Evolutionary conservation across 106 monocot genomes (phyloP).

Genomic region (Dendrobium huoshanense): DNA sequence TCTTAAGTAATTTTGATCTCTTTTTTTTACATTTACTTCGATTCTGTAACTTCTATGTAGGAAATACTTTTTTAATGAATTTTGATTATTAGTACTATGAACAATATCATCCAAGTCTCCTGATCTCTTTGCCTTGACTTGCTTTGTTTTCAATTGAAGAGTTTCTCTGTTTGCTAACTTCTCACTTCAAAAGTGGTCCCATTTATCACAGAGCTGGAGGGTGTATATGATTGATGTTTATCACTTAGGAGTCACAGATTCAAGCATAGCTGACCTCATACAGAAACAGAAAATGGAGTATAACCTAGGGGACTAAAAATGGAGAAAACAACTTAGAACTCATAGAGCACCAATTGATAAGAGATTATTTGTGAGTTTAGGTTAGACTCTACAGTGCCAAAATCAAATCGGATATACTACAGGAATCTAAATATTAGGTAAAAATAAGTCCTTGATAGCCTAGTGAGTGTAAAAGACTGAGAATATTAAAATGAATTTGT

Average conservation of each 20-base stretch:
- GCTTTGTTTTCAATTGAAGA: neutral
- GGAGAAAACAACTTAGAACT: neutral
- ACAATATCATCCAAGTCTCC: conserved; percentile 1
- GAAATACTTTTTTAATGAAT: neutral
- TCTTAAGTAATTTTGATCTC: neutral
- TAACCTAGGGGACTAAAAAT: neutral
- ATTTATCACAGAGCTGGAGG: neutral
- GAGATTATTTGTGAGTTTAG: neutral
- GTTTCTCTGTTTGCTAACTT: neutral
- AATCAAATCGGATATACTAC: too few species aligned
- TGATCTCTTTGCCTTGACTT: neutral
- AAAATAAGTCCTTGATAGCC: neutral
- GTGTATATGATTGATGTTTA: neutral
- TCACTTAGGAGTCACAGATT: neutral
- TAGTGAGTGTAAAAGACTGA: neutral
- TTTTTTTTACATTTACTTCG: neutral
- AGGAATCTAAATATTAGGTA: neutral
- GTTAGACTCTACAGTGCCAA: neutral
- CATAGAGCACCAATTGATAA: neutral
- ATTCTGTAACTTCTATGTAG: neutral
- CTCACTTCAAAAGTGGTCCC: neutral
- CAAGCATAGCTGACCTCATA: neutral
- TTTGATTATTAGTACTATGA: neutral
- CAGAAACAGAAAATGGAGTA: neutral
- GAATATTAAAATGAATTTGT: neutral